Base-by-base conservation (phyloP, 441 rosid genomes). In the Erysimum pusillum region DNA sequence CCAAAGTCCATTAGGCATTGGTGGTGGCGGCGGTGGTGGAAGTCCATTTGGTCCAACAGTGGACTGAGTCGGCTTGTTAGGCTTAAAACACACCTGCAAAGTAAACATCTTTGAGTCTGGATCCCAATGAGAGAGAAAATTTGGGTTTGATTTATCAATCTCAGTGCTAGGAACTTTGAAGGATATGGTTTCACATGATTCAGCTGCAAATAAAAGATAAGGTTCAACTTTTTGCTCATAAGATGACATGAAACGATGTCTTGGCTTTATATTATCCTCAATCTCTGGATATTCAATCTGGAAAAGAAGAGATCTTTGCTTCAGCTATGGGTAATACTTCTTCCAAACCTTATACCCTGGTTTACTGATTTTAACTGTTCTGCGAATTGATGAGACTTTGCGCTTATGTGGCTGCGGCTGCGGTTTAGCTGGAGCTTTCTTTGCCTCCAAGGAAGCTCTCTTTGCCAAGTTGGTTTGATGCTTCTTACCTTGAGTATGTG, bases 161-260 rank as follows among this genome's bases (percentile, higher is more conserved):
- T 93, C 96, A 7, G 97, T 88, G 93, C 98, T 95, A 44, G 99
- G 99, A 85, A 95, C 99, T 96, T 92, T 94, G 89, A 95, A 95
- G 72, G 97, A 87, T 83, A 95, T 87, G 76, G 86, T 89, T 87
- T 95, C 98, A 77, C 93, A 95, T 5, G 99, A 98, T 73, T 95
- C 99, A 44, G 98, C 99, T 0, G 97, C 98, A 84, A 88, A 92
- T 46, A 94, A 74, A 76, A 94, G 96, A 69, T 83, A 87, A 3
- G 97, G 92, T 75, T 92, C 89, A 56, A 89, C 78, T 82, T 89
- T 89, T 98, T 94, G 98, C 86, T 95, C 97, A 81, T 74, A 90
- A 54, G 99, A 88, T 53, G 99, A 92, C 99, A 95, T 92, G 77
- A 95, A 91, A 51, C 98, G 91, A 65, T 92, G 97, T 73, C 96